Evolutionary conservation across 1,139 yeast genomes (phyloP).

Genomic region (Yamadazyma pseudoaaseri): DNA sequence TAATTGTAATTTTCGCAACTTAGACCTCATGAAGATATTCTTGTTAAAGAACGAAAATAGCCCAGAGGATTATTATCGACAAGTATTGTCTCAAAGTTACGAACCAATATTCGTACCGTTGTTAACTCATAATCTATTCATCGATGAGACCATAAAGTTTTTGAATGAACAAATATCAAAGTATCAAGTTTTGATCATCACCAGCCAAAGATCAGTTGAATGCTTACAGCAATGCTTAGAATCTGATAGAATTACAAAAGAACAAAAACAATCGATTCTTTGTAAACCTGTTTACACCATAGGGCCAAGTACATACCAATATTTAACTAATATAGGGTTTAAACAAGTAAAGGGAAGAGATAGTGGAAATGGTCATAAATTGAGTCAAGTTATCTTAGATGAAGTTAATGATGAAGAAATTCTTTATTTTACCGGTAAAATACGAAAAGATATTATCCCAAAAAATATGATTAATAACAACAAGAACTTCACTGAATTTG

Average conservation of each 20-base stretch:
- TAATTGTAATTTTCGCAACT: conserved; percentile 2
- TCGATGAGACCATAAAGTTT: conserved; percentile 9
- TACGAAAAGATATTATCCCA: conserved; percentile 81
- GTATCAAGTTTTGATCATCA: conserved; percentile 49
- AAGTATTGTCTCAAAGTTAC: conserved; percentile 10
- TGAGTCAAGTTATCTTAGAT: conserved; percentile 62
- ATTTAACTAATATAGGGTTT: conserved; percentile 66
- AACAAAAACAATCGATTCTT: conserved; percentile 32
- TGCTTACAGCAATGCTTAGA: conserved; percentile 37
- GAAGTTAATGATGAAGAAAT: conserved; percentile 34
- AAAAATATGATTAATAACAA: conserved; percentile 46
- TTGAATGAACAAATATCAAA: conserved; percentile 7
- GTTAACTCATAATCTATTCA: conserved; percentile 12
- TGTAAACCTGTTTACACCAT: conserved; percentile 63
- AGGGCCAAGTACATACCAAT: conserved; percentile 81
- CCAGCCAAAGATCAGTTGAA: conserved; percentile 92
- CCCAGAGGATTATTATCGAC: conserved; percentile 17
- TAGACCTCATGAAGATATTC: conserved; percentile 10
- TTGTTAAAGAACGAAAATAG: conserved; percentile 14
- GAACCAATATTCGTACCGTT: conserved; percentile 16
- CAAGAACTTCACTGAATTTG: conserved; percentile 55
- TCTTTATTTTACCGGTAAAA: conserved; percentile 85
- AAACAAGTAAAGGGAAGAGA: conserved; percentile 59
- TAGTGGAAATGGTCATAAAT: conserved; percentile 78
- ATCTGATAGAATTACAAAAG: conserved; percentile 10